phyloP scores from a whole-genome alignment of 1,139 yeast genomes.

The Saccharomycopsis crataegensis region DNA sequence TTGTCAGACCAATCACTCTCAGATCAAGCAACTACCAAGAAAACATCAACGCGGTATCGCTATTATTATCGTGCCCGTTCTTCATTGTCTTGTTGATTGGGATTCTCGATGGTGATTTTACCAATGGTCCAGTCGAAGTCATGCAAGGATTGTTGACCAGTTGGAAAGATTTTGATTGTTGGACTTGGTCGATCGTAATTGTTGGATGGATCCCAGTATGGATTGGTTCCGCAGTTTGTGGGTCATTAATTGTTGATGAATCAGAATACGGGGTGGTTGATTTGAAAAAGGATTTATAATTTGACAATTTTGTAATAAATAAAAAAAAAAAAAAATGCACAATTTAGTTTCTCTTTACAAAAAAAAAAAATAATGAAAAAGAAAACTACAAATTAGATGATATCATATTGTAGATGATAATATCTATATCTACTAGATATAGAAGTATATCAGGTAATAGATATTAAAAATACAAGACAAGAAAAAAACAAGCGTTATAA shows the following conservation, averaged over 20 bases:
- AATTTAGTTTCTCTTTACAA: no score
- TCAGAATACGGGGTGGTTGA: conserved; percentile 17
- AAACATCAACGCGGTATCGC: conserved; percentile 22
- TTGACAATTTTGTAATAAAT: background rate
- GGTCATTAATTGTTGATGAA: conserved; percentile 22
- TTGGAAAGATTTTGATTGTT: conserved; percentile 66
- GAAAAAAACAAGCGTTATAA: no score
- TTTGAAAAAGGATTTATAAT: conserved; percentile 19
- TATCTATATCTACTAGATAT: no score
- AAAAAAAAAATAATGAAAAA: no score
- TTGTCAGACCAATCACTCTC: conserved; percentile 41
- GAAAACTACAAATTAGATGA: no score
- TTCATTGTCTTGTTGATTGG: conserved; percentile 26
- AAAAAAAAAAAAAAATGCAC: no score
- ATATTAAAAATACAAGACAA: no score
- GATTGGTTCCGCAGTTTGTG: conserved; percentile 44
- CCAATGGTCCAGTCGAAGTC: conserved; percentile 24
- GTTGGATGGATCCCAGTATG: conserved; percentile 83
- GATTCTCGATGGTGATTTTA: conserved; percentile 18
- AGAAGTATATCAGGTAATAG: no score
- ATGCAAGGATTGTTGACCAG: conserved; percentile 49
- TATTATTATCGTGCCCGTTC: conserved; percentile 27
- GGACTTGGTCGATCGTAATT: conserved; percentile 79
- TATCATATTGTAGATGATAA: no score
- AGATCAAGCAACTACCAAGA: conserved; percentile 12